phyloP scores from a whole-genome alignment of 495 filamentous ascomycete species.

The Clohesyomyces aquaticus region DNA sequence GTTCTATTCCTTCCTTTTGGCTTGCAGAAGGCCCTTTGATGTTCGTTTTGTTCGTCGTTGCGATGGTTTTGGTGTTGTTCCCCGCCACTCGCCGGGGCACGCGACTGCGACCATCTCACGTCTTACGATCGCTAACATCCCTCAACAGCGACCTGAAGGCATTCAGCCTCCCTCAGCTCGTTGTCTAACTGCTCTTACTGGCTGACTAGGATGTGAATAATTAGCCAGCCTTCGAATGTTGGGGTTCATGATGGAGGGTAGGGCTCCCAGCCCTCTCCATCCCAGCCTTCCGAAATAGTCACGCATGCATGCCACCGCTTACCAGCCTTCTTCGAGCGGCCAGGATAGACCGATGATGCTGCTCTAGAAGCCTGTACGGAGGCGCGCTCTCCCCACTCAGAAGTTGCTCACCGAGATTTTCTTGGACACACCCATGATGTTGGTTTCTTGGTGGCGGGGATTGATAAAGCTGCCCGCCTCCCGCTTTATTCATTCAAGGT shows the following conservation, averaged over 20 bases:
- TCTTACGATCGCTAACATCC: conserved; percentile 2
- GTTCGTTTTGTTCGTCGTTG: not conserved
- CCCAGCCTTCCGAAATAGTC: conserved; percentile 5
- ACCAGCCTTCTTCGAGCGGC: not conserved
- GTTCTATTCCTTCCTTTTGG: not conserved
- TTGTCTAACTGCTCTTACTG: not conserved
- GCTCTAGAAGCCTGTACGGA: not conserved
- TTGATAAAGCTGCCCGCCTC: not conserved
- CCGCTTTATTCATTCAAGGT: not conserved
- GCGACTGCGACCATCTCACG: not conserved
- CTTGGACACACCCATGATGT: not conserved
- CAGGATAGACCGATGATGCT: conserved; percentile 1
- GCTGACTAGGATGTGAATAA: not conserved
- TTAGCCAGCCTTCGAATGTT: not conserved
- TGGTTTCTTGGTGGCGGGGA: not conserved
- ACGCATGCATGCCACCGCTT: conserved; percentile 2
- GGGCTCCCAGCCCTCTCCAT: conserved; percentile 3
- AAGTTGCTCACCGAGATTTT: not conserved
- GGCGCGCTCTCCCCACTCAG: not conserved
- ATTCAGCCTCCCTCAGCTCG: not conserved
- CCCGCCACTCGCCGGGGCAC: not conserved
- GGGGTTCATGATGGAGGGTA: conserved; percentile 2
- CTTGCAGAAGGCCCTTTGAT: not conserved
- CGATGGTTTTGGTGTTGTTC: not conserved
- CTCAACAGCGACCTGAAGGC: not conserved